phyloP scores from a whole-genome alignment of 768 basidiomycete species.

The Lanmaoa pseudosensibilis region DNA sequence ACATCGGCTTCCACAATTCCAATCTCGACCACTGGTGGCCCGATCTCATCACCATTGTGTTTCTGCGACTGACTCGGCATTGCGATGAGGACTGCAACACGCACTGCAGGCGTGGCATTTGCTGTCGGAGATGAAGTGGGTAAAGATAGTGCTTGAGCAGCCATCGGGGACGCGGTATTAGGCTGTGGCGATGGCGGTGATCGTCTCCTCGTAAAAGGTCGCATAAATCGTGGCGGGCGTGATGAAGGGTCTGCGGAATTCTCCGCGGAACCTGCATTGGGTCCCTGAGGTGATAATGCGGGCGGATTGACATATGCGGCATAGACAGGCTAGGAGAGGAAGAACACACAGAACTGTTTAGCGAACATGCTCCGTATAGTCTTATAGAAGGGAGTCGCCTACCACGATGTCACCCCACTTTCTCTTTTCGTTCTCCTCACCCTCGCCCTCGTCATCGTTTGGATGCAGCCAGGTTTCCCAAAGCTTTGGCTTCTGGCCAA shows the following conservation, averaged over 20 bases:
- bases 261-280: neutral
- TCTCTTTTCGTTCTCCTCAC: slow-evolving; percentile 19
- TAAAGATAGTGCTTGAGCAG: neutral
- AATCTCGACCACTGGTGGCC: slow-evolving; percentile 36
- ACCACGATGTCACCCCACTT: slow-evolving; percentile 34
- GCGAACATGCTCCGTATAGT: neutral
- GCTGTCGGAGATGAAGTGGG: slow-evolving; percentile 12
- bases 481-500: slow-evolving; percentile 33
- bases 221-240: slow-evolving; percentile 15
- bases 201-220: slow-evolving; percentile 17
- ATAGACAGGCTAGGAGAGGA: slow-evolving; percentile 23
- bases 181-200: slow-evolving; percentile 17
- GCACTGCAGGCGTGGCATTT: slow-evolving; percentile 27
- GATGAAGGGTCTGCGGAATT: slow-evolving; percentile 1
- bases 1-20: slow-evolving; percentile 27
- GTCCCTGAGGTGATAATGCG: slow-evolving; percentile 6
- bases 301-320: slow-evolving; percentile 19
- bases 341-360: neutral
- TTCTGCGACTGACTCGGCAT: slow-evolving; percentile 35
- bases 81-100: slow-evolving; percentile 45
- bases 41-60: slow-evolving; percentile 18
- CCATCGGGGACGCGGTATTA: slow-evolving; percentile 1
- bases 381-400: neutral
- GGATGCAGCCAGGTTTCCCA: slow-evolving; percentile 31
- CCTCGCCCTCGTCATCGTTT: slow-evolving; percentile 5